Conservation (phyloP, 257 asterid species). For the Penstemon davidsonii region DNA sequence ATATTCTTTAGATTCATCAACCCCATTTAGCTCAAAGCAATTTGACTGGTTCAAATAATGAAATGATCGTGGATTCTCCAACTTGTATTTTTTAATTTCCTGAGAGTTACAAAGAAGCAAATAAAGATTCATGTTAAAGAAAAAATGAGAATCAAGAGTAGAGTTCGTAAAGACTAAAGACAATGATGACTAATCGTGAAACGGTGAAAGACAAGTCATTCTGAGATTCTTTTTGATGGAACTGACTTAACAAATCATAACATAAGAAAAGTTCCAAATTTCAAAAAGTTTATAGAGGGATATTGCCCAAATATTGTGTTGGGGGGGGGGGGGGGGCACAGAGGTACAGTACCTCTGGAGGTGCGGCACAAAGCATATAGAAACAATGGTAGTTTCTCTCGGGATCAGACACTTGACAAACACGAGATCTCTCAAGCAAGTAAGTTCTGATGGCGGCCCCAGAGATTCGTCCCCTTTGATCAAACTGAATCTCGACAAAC, state of each 20-base stretch:
- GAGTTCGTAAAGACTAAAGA: not conserved
- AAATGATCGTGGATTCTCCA: conserved; percentile 83
- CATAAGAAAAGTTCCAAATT: not conserved
- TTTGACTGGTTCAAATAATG: conserved; percentile 94
- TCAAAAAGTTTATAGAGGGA: not conserved
- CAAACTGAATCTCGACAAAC: conserved; percentile 98
- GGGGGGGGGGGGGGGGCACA: not conserved
- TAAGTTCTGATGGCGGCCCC: conserved; percentile 99
- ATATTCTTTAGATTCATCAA: conserved; percentile 89
- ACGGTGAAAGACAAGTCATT: too few relatives aligned
- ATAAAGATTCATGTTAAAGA: conserved; percentile 17
- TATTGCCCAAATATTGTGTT: not conserved
- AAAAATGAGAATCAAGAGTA: not conserved
- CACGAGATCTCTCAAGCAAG: conserved; percentile 98
- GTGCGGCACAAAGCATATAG: conserved; percentile 99
- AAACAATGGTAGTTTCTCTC: conserved; percentile 99
- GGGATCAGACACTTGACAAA: conserved; percentile 98
- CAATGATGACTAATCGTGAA: too few relatives aligned
- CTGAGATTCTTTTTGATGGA: too few relatives aligned
- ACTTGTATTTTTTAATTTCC: conserved; percentile 75
- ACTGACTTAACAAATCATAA: conserved; percentile 1
- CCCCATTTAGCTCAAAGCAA: conserved; percentile 76
- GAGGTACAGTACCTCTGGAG: conserved; percentile 62
- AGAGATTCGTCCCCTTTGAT: conserved; percentile 78
- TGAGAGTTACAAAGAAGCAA: conserved; percentile 36